A percentile compares a stretch with the other conserved stretches of the same genome.
phyloP scores from a whole-genome alignment of 495 filamentous ascomycete genomes.

The Penicillium diatomitis region DNA sequence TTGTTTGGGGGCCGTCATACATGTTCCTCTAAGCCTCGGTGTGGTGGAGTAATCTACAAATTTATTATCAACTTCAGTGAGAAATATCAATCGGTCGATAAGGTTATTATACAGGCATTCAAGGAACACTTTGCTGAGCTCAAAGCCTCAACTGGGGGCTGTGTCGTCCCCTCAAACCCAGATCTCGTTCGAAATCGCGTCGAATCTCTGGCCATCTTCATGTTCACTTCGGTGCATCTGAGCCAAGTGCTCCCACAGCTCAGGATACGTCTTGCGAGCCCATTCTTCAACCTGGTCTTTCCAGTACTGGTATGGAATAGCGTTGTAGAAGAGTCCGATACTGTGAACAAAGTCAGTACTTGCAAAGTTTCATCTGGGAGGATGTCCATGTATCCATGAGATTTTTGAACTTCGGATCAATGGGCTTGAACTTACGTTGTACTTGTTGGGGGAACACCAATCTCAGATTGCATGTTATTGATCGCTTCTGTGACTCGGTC shows the following conservation, averaged over 20 bases:
- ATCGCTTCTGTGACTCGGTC: conserved; percentile 56
- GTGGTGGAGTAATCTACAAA: too few relatives aligned
- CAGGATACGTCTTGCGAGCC: conserved; percentile 56
- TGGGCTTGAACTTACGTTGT: conserved; percentile 54
- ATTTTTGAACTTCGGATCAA: not conserved
- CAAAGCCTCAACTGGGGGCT: too few relatives aligned
- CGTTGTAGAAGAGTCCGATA: conserved; percentile 65
- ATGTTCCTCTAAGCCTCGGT: too few relatives aligned
- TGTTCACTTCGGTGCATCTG: conserved; percentile 23
- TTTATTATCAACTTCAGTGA: too few relatives aligned
- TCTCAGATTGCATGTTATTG: conserved; percentile 51
- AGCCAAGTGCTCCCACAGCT: conserved; percentile 54
- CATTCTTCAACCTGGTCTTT: conserved; percentile 65
- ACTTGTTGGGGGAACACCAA: conserved; percentile 53
- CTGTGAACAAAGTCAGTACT: conserved; percentile 32
- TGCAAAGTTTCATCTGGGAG: conserved; percentile 1
- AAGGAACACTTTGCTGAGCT: too few relatives aligned
- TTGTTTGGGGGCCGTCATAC: too few relatives aligned
- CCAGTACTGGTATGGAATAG: conserved; percentile 45
- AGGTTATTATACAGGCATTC: too few relatives aligned
- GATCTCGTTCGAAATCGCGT: conserved; percentile 24
- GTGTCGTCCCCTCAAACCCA: conserved; percentile 1
- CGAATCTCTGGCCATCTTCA: conserved; percentile 30
- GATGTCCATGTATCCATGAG: too few relatives aligned
- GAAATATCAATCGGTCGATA: too few relatives aligned